These are phyloP conservation scores for Lactarius tabidus DNA, from an alignment of 768 basidiomycete genomes.

Conservation along the genomic window DNA sequence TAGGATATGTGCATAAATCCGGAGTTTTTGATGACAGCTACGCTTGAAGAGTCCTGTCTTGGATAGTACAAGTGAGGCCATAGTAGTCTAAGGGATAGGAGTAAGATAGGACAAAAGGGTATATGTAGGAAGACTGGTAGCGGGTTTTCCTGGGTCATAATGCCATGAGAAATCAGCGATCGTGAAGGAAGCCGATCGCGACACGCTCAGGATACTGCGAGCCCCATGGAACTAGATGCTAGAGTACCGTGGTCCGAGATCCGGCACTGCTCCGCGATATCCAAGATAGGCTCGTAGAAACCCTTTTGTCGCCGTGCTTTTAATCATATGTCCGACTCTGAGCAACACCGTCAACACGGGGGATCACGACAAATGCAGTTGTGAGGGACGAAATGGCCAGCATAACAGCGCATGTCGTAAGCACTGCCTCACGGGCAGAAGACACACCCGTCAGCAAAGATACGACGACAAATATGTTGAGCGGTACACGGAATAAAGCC, in stretches of 20 bases:
- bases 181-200: not conserved
- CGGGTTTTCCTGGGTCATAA: not conserved
- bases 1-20: not conserved
- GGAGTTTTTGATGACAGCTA: not conserved
- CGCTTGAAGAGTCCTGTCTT: constrained; percentile 5
- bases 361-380: constrained; percentile 45
- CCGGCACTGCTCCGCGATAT: not conserved
- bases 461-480: constrained; percentile 69
- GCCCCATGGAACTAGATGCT: not conserved
- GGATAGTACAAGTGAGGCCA: not conserved
- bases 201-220: not conserved
- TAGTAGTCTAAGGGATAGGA: constrained; percentile 1
- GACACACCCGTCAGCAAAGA: constrained; percentile 67
- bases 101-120: not conserved
- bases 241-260: not conserved
- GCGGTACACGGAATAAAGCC: constrained; percentile 67
- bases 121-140: not conserved
- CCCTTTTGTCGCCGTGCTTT: not conserved
- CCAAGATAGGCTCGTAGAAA: not conserved
- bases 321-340: constrained; percentile 16
- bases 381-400: constrained; percentile 56
- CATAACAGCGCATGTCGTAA: constrained; percentile 54
- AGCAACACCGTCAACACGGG: constrained; percentile 10
- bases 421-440: constrained; percentile 55
- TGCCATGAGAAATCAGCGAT: constrained; percentile 2